Base-by-base conservation (phyloP, 345 rosid genomes). In the Aegle marmelos region DNA sequence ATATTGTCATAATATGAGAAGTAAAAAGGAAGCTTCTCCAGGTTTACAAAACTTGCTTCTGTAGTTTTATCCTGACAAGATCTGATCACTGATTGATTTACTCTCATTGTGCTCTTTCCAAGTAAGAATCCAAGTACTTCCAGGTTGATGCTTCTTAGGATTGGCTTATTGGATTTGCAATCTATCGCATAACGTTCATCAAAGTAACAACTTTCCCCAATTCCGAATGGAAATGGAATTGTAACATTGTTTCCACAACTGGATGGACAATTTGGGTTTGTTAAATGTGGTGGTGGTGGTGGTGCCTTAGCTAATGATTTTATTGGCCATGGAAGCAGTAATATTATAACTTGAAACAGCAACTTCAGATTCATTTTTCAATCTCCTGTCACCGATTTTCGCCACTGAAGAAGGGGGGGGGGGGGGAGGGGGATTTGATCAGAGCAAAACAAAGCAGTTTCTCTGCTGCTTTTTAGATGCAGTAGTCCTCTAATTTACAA, bases 151-250 rank as follows among this genome's bases (percentile, higher is more conserved):
- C 62, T 21, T 21, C 22, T 54, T 9, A 72, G 39, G 10, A 54
- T 33, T 54, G 63, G 31, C 62, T 54, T 72, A 5, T 7, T 9
- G 14, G 54, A 73, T n/a, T 25, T 73, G 54, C 54, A 73, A 17
- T 34, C 33, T 24, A 73, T 22, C 3, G 31, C 76, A 59, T 34
- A 34, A n/a, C 17, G 25, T 6, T 57, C 4, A 7, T 73, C 33
- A 17, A 73, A 22, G 33, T 22, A 73, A 25, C 76, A 73, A 73
- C 34, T 9, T 19, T 30, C 6, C 58, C 66, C 66, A 7, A 73
- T 14, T 24, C 76, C 76, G 27, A 58, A 73, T n/a, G 76, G 76
- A 58, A 33, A 73, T 36, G 54, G 54, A 14, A 73, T 73, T 2
- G 6, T 0, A 56, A 73, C 66, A 62, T 60, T 25, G 22, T 73